Base-by-base conservation (phyloP, 164 flowering plant genomes). In the Macadamia tetraphylla region DNA sequence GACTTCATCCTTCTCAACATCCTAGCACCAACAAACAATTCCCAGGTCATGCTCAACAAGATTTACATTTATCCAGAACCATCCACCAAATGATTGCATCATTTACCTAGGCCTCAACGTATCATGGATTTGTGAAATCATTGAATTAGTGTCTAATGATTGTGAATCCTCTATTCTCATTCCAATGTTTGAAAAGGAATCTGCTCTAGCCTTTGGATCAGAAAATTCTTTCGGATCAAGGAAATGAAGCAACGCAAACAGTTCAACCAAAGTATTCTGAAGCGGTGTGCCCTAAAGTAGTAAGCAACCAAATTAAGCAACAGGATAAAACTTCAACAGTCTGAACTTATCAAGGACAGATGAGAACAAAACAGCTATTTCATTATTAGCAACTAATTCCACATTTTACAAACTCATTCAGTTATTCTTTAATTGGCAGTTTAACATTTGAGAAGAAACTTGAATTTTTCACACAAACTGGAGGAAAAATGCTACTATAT, bases 231-330 rank as follows among this genome's bases (percentile, higher is more conserved):
- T 31, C 18, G 68, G 59, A 65, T 65, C 68, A 65, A 65, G 68
- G 43, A 65, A 65, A 65, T 65, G 58, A 32, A 65, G 68, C 32
- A 65, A 51, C 11, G 68, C 68, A 65, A 65, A 65, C 18, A 65
- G 68, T 59, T 65, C 68, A 9, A 65, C 44, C 68, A 65, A 65
- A 29, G 68, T 65, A 65, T 65, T 65, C 35, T 65, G 68, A 14
- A 65, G 68, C 6, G 68, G 68, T n/a, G 68, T 65, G 30, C 68
- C 68, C 68, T 65, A 51, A 59, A 1, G 29, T n/a, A 59, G 31
- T n/a, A 62, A 9, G 40, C 15, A 31, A 8, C 23, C 4, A 60
- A 2, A 3, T 13, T 12, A 29, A 17, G 40, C 40, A 35, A 35
- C 40, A 35, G 40, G 40, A 35, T 35, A 35, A 35, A 35, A 35